phyloP scores from a whole-genome alignment of 2,329 filamentous ascomycete species.

The Colletotrichum sp. region DNA sequence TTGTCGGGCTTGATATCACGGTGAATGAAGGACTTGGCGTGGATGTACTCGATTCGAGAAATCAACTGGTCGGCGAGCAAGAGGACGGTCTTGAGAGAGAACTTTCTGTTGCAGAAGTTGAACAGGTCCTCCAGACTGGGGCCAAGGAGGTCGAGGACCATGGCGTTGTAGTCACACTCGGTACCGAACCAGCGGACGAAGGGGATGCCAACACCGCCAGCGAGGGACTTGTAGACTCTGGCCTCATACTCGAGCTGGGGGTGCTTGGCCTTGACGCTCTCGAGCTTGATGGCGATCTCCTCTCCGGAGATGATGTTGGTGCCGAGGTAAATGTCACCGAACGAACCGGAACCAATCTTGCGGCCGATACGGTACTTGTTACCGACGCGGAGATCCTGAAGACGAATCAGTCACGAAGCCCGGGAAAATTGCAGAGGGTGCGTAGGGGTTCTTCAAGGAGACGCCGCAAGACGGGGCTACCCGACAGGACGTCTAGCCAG shows the following conservation, averaged over 20 bases:
- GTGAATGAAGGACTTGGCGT: slow-evolving; percentile 99
- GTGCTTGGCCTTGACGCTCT: slow-evolving; percentile 99
- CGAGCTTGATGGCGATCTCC: slow-evolving; percentile 99
- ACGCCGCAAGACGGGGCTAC: background rate
- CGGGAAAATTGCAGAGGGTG: background rate
- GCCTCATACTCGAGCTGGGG: slow-evolving; percentile 99
- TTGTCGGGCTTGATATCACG: slow-evolving; percentile 99
- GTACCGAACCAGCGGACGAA: slow-evolving; percentile 99
- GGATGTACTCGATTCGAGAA: slow-evolving; percentile 99
- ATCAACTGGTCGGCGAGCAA: slow-evolving; percentile 97
- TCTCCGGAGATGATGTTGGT: slow-evolving; percentile 99
- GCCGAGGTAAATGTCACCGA: slow-evolving; percentile 98
- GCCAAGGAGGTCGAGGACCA: slow-evolving; percentile 96
- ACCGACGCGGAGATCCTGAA: slow-evolving; percentile 94
- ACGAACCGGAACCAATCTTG: slow-evolving; percentile 97
- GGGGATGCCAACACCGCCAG: slow-evolving; percentile 95
- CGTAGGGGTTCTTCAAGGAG: background rate
- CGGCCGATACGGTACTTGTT: slow-evolving; percentile 99
- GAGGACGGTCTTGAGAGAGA: slow-evolving; percentile 97
- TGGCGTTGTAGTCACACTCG: slow-evolving; percentile 99
- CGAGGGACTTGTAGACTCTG: slow-evolving; percentile 87
- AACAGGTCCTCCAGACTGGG: slow-evolving; percentile 97
- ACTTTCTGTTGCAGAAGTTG: slow-evolving; percentile 99
- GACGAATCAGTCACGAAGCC: background rate
- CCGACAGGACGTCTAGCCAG: background rate